Evolutionary conservation across 805 yeast species (phyloP).

Genomic region (Ogataea chonburiensis): DNA sequence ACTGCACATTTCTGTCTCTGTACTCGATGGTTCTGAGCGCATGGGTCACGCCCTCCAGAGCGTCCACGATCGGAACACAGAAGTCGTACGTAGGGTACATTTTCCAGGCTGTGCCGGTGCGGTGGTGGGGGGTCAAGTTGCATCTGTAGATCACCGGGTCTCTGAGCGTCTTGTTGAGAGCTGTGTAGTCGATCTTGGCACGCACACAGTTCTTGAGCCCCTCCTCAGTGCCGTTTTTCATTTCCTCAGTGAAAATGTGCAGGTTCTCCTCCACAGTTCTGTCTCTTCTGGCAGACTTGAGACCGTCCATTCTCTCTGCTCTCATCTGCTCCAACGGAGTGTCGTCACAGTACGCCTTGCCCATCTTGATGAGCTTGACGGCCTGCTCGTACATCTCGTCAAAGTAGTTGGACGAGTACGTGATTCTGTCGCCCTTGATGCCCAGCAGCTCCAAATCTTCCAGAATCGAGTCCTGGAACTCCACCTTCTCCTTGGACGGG

Average conservation of each 20-base stretch:
- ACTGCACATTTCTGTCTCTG: slow-evolving; percentile 98
- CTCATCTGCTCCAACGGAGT: slow-evolving; percentile 95
- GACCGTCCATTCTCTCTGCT: slow-evolving; percentile 98
- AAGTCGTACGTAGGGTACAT: slow-evolving; percentile 98
- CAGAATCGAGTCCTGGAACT: slow-evolving; percentile 89
- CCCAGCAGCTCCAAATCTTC: slow-evolving; percentile 91
- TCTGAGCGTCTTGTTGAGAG: slow-evolving; percentile 90
- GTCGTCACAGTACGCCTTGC: slow-evolving; percentile 97
- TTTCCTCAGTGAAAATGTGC: slow-evolving; percentile 79
- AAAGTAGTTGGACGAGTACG: slow-evolving; percentile 94
- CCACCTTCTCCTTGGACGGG: slow-evolving; percentile 94
- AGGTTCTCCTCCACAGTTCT: slow-evolving; percentile 91
- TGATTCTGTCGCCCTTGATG: slow-evolving; percentile 83
- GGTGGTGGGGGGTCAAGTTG: slow-evolving; percentile 95
- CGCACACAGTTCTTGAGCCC: slow-evolving; percentile 92
- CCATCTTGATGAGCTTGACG: slow-evolving; percentile 84
- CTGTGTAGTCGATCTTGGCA: slow-evolving; percentile 92
- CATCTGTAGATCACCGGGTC: slow-evolving; percentile 98
- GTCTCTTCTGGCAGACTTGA: slow-evolving; percentile 87
- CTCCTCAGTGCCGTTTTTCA: slow-evolving; percentile 90
- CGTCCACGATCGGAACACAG: slow-evolving; percentile 96
- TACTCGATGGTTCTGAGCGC: slow-evolving; percentile 97
- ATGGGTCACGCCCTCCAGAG: slow-evolving; percentile 96
- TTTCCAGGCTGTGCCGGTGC: slow-evolving; percentile 92
- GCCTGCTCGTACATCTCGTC: slow-evolving; percentile 87